A percentile compares a stretch with the other conserved stretches of the same genome.
phyloP scores from a whole-genome alignment of 2,329 filamentous ascomycete genomes.

The Ceratocystis smalleyi region DNA sequence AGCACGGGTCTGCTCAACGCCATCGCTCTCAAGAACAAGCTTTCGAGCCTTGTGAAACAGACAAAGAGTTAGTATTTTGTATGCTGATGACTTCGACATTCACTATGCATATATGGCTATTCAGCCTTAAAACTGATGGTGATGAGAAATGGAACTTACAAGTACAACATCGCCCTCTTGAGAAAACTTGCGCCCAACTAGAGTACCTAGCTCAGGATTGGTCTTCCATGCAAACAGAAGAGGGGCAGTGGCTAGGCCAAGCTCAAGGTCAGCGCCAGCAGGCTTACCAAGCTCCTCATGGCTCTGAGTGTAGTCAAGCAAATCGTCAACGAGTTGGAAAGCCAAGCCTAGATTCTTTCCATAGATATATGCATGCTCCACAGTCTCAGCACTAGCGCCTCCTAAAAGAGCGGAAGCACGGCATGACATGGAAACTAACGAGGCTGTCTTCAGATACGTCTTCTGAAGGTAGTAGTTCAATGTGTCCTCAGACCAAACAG shows the following conservation, averaged over 20 bases:
- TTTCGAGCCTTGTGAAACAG: slow-evolving; percentile 59
- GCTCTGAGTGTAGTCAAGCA: slow-evolving; percentile 88
- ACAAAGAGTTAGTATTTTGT: slow-evolving; percentile 16
- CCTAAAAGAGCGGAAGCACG: slow-evolving; percentile 78
- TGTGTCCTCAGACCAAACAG: slow-evolving; percentile 74
- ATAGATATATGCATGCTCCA: slow-evolving; percentile 83
- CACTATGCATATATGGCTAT: neutral
- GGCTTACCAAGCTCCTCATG: slow-evolving; percentile 83
- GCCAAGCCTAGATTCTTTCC: slow-evolving; percentile 87
- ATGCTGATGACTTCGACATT: neutral
- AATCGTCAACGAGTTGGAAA: slow-evolving; percentile 94
- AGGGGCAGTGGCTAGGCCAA: slow-evolving; percentile 86
- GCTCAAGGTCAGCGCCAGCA: slow-evolving; percentile 79
- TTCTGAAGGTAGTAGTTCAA: slow-evolving; percentile 92
- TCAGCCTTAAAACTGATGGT: neutral
- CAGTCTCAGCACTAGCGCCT: slow-evolving; percentile 56
- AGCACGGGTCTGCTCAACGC: slow-evolving; percentile 79
- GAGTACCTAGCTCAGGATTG: slow-evolving; percentile 63
- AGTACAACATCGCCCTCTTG: slow-evolving; percentile 67
- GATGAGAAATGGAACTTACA: slow-evolving; percentile 38
- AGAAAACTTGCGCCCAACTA: slow-evolving; percentile 85
- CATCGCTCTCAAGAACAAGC: slow-evolving; percentile 67
- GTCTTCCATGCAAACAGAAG: slow-evolving; percentile 91
- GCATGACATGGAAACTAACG: slow-evolving; percentile 90
- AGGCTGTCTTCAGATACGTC: slow-evolving; percentile 94